Conservation (phyloP, 106 monocot species). For the Dactylorhiza incarnata region DNA sequence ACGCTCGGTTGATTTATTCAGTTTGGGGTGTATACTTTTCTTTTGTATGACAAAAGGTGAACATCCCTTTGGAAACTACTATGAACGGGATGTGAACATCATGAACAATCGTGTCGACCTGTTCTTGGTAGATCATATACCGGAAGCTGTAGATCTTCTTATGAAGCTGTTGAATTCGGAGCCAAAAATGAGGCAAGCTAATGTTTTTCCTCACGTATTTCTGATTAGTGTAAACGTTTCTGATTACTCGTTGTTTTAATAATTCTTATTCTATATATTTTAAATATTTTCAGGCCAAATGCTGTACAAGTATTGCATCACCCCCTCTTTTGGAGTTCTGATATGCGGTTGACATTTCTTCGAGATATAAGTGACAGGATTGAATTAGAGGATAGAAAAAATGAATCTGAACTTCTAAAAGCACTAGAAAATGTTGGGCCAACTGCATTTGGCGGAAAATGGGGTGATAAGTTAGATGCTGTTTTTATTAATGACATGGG, state of each 20-base stretch:
- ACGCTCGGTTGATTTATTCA: conserved; percentile 90
- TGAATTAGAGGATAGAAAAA: conserved; percentile 77
- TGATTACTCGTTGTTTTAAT: not conserved
- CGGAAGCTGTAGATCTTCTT: conserved; percentile 89
- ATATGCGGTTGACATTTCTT: conserved; percentile 75
- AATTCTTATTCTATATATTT: not conserved
- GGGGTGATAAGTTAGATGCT: conserved; percentile 74
- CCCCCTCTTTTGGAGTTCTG: conserved; percentile 87
- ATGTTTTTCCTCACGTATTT: not conserved
- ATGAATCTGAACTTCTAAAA: conserved; percentile 53
- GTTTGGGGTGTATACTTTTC: conserved; percentile 93
- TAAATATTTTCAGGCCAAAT: conserved; percentile 44
- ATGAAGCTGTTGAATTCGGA: conserved; percentile 46
- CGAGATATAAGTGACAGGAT: conserved; percentile 83
- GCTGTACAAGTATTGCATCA: conserved; percentile 65
- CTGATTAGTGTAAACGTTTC: not conserved
- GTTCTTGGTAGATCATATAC: conserved; percentile 87
- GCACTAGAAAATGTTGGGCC: conserved; percentile 53
- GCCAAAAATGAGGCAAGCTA: conserved; percentile 52
- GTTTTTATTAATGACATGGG: conserved; percentile 71
- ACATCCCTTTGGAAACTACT: conserved; percentile 88
- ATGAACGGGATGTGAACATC: conserved; percentile 84
- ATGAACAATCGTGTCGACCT: conserved; percentile 72
- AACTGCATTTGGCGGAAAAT: conserved; percentile 80
- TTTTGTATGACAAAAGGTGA: conserved; percentile 90